Evolutionary conservation across 306 rosid genomes (phyloP).

Genomic region (Hippophae gyantsensis): DNA sequence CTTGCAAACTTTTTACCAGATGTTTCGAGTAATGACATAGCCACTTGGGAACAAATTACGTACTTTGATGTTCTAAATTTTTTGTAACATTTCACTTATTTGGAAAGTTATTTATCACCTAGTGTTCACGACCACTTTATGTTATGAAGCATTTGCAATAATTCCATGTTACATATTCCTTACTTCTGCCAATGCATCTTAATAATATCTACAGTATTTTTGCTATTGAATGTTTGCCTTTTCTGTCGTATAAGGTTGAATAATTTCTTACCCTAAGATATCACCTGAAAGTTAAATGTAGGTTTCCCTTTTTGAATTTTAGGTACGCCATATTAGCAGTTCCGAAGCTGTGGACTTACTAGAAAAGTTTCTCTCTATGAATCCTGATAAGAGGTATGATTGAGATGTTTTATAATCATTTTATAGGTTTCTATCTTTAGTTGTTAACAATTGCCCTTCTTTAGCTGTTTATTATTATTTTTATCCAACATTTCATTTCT

Average conservation of each 20-base stretch:
- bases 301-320: slow-evolving; percentile 17
- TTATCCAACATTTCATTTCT: too few relatives aligned
- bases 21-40: too few relatives aligned
- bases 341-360: slow-evolving; percentile 70
- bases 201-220: neutral
- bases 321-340: slow-evolving; percentile 61
- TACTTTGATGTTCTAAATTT: too few relatives aligned
- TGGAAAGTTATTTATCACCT: too few relatives aligned
- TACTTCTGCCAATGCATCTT: slow-evolving; percentile 6
- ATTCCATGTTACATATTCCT: neutral
- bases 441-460: too few relatives aligned
- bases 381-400: slow-evolving; percentile 64
- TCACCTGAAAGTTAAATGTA: slow-evolving; percentile 7
- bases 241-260: neutral
- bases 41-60: too few relatives aligned
- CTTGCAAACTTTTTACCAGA: too few relatives aligned
- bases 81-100: too few relatives aligned
- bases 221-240: neutral
- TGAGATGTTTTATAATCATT: slow-evolving; percentile 11
- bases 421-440: too few relatives aligned
- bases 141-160: neutral
- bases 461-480: too few relatives aligned
- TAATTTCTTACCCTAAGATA: neutral
- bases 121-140: too few relatives aligned
- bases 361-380: slow-evolving; percentile 71